Conservation (phyloP, 768 basidiomycete genomes). For the Agaricus sinodeliciosus region DNA sequence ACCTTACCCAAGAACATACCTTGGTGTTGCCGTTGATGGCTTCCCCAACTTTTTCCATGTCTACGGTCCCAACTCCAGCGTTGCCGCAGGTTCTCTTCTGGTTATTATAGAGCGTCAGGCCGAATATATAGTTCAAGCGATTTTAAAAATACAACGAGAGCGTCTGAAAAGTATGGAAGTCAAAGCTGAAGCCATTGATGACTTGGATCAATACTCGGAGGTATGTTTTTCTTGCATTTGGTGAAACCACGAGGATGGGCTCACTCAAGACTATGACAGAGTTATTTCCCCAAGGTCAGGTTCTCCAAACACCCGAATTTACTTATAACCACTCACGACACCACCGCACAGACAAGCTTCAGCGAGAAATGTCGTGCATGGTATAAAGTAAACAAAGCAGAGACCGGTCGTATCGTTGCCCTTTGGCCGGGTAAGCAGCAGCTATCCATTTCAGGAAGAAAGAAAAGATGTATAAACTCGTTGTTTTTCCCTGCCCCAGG, state of each 20-base stretch:
- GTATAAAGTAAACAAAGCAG: conserved; percentile 52
- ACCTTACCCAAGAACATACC: conserved; percentile 52
- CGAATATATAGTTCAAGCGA: conserved; percentile 48
- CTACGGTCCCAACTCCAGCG: conserved; percentile 49
- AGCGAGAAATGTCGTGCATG: conserved; percentile 53
- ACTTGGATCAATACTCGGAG: conserved; percentile 56
- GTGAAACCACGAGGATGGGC: background rate
- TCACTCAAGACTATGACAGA: conserved; percentile 22
- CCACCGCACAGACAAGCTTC: conserved; percentile 43
- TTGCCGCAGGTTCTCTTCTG: conserved; percentile 51
- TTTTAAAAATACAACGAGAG: conserved; percentile 58
- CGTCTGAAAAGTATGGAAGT: conserved; percentile 55
- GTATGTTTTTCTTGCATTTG: conserved; percentile 20
- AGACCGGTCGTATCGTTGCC: conserved; percentile 49
- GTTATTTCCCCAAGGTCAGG: conserved; percentile 39
- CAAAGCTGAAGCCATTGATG: conserved; percentile 50
- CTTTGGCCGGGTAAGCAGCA: conserved; percentile 49
- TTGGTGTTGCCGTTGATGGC: conserved; percentile 50
- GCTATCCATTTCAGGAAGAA: background rate
- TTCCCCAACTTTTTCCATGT: conserved; percentile 66
- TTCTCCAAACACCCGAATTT: background rate
- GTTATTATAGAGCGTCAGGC: conserved; percentile 49
- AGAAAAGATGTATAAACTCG: background rate
- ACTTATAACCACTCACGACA: background rate
- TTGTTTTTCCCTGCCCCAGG: conserved; percentile 24